Conservation (phyloP, 2,329 filamentous ascomycete species). For the Coniochaeta sp. region DNA sequence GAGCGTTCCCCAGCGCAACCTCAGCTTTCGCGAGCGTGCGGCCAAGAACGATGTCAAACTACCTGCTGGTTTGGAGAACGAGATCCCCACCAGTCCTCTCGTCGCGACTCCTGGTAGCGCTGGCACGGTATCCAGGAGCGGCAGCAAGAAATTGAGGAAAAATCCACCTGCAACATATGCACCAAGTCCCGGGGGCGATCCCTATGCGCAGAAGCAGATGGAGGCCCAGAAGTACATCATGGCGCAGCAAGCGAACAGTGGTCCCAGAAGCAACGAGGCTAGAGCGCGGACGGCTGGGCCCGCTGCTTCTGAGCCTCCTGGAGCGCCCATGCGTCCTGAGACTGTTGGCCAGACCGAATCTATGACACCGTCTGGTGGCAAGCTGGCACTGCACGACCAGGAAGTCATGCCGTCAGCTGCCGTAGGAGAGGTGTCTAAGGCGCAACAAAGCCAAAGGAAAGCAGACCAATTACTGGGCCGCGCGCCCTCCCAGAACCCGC, state of each 20-base stretch:
- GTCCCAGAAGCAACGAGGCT: not conserved
- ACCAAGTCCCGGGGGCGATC: conserved; percentile 21
- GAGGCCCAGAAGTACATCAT: conserved; percentile 29
- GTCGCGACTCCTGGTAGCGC: conserved; percentile 22
- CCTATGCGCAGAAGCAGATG: conserved; percentile 33
- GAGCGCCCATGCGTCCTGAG: not conserved
- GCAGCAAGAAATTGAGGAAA: conserved; percentile 54
- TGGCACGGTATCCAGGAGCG: conserved; percentile 34
- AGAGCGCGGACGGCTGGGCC: not conserved
- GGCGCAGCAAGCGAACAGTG: not conserved
- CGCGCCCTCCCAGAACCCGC: conserved; percentile 7
- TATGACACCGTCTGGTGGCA: not conserved
- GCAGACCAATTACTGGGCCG: conserved; percentile 13
- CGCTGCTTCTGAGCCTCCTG: not conserved
- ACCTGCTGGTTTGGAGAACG: conserved; percentile 18
- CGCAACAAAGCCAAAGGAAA: conserved; percentile 14
- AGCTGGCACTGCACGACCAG: not conserved
- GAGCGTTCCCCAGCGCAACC: conserved; percentile 39
- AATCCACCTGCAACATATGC: conserved; percentile 32
- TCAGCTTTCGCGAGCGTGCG: conserved; percentile 55
- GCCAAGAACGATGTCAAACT: conserved; percentile 33
- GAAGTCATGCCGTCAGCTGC: conserved; percentile 2
- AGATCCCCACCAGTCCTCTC: conserved; percentile 18
- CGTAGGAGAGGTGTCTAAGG: conserved; percentile 11
- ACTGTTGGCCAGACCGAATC: not conserved